Evolutionary conservation across 225 moss, liverwort and hornwort genomes (phyloP).

Genomic region (Lunularia cruciata): DNA sequence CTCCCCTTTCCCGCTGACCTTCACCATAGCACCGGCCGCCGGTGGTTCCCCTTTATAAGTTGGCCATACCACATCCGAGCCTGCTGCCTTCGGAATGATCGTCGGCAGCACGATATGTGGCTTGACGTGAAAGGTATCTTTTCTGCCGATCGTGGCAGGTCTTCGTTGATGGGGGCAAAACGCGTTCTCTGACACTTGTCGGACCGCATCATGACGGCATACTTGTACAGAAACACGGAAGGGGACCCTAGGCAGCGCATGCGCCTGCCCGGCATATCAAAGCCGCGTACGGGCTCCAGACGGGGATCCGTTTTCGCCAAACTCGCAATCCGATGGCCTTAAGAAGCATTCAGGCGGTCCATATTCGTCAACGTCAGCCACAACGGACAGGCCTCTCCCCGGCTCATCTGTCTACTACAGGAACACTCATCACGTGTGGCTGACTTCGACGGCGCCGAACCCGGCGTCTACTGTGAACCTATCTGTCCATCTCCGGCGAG

Average conservation of each 20-base stretch:
- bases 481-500: background rate
- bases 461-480: background rate
- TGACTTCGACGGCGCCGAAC: background rate
- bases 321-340: background rate
- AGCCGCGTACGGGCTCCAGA: constrained; percentile 6
- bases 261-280: constrained; percentile 5
- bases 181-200: constrained; percentile 15
- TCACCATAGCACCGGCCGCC: constrained; percentile 12
- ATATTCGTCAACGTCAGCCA: background rate
- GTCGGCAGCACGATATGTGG: background rate
- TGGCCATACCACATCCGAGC: background rate
- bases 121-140: background rate
- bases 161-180: background rate
- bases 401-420: background rate
- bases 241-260: constrained; percentile 15
- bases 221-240: constrained; percentile 6
- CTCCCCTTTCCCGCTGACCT: background rate
- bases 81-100: background rate
- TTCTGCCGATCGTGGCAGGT: constrained; percentile 1
- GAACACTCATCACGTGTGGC: background rate
- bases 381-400: constrained; percentile 1
- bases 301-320: background rate
- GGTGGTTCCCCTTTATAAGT: background rate
- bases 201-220: constrained; percentile 14
- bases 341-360: background rate